phyloP scores from a whole-genome alignment of 2,329 filamentous ascomycete genomes.

The Ophiostoma ulmi region DNA sequence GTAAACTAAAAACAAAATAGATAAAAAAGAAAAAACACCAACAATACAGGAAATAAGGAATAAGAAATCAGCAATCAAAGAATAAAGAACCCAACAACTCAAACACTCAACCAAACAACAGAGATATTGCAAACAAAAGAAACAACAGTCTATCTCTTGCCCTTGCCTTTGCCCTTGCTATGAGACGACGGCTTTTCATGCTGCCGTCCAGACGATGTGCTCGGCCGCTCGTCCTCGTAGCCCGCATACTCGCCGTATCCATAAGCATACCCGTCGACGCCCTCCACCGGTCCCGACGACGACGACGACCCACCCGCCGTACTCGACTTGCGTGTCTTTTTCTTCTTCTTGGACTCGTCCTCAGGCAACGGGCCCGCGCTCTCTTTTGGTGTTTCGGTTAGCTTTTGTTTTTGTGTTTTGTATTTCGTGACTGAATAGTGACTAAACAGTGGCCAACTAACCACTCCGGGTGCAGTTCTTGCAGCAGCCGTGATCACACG shows the following conservation, averaged over 20 bases:
- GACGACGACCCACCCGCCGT: not conserved
- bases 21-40: not conserved
- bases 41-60: not conserved
- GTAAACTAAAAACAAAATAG: not conserved
- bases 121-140: not conserved
- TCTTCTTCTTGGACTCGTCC: conserved; percentile 24
- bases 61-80: not conserved
- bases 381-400: conserved; percentile 8
- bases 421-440: not conserved
- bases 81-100: not conserved
- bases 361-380: conserved; percentile 26
- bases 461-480: conserved; percentile 43
- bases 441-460: conserved; percentile 32
- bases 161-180: not conserved
- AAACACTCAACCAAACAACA: not conserved
- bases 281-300: not conserved
- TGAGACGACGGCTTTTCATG: not conserved
- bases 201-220: not conserved
- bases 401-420: not conserved
- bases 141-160: not conserved
- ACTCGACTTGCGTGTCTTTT: conserved; percentile 7
- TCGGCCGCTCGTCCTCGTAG: conserved; percentile 1
- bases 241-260: not conserved
- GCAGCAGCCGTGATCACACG: conserved; percentile 52
- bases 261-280: not conserved